These are phyloP conservation scores for Boletus rubroflammeus DNA, from an alignment of 768 basidiomycete genomes.

Conservation along the genomic window DNA sequence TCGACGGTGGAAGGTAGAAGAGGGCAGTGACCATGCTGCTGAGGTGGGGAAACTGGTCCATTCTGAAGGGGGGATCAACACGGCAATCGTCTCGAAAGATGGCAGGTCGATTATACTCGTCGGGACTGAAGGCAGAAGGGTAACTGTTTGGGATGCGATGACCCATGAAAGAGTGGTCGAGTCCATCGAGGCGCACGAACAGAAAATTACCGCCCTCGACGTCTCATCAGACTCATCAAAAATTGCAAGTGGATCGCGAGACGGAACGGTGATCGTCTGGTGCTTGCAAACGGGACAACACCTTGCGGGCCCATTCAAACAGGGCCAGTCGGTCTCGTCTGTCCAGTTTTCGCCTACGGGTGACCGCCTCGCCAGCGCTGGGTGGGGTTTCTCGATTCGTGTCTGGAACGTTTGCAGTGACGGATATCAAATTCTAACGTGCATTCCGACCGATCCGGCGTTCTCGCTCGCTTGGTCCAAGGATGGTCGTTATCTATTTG, in stretches of 20 bases:
- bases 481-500: slow-evolving; percentile 16
- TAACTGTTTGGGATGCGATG: slow-evolving; percentile 10
- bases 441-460: slow-evolving; percentile 2
- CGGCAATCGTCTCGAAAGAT: slow-evolving; percentile 12
- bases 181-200: slow-evolving; percentile 9
- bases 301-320: slow-evolving; percentile 20
- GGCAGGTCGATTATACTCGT: slow-evolving; percentile 14
- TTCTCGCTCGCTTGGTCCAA: slow-evolving; percentile 19
- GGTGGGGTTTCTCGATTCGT: slow-evolving; percentile 3
- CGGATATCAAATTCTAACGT: background rate
- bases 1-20: slow-evolving; percentile 5
- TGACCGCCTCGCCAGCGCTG: slow-evolving; percentile 14
- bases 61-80: background rate
- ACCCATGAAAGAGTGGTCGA: slow-evolving; percentile 5
- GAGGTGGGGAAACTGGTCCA: background rate
- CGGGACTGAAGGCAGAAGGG: background rate
- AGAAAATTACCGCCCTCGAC: slow-evolving; percentile 19
- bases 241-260: slow-evolving; percentile 22
- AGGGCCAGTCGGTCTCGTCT: slow-evolving; percentile 5
- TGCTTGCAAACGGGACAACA: slow-evolving; percentile 12
- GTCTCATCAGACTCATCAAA: slow-evolving; percentile 17
- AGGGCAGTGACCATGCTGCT: background rate
- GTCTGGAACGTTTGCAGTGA: slow-evolving; percentile 4
- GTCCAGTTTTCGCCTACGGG: slow-evolving; percentile 23
- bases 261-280: slow-evolving; percentile 22